Base-by-base conservation (phyloP, 2,329 filamentous ascomycete genomes). In the Colletotrichum spinosum region DNA sequence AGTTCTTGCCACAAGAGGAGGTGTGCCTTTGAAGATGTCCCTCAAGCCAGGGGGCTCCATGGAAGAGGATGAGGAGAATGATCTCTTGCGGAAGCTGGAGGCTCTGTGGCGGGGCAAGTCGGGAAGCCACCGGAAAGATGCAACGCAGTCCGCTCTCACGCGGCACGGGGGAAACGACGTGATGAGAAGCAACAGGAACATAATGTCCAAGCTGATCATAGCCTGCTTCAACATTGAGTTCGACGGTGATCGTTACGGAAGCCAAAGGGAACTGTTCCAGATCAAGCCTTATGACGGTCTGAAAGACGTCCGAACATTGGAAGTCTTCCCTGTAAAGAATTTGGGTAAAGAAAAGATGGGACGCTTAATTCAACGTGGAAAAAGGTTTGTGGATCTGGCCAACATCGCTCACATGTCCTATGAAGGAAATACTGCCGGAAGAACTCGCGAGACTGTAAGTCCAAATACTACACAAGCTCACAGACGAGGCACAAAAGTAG, bases 271-370 rank as follows among this genome's bases (percentile, higher is more conserved):
- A 1, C 48, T 56, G 1, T 72, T 77, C 33, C 44, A 65, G 0
- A 71, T 77, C 54, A 68, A 66, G 8, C 70, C 72, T 0, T 77
- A 71, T 35, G 71, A 75, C 2, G 69, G 71, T 1, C 61, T 71
- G 13, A 60, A 69, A 8, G 67, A 67, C 1, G 69, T 77, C 3
- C 69, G 61, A 2, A 69, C 52, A 8, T 65, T 77, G 2, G 59
- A 69, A n/a, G 17, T 54, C 17, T 54, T 25, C 11, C 51, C 51
- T n/a, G 17, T 13, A 10, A 37, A 54, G 8, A 41, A 54, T 10
- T 11, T 54, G 37, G 15, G 37, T 8, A 13, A 54, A 5, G 25
- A 33, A 17, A 12, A 54, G 9, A 33, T 39, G 4, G 38, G n/a
- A 9, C 37, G 17, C 35, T 15, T 54, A 2, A n/a, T 42, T 5